A percentile compares a stretch with the other conserved stretches of the same genome.
These are phyloP conservation scores for Lomentospora prolificans DNA, from an alignment of 2,329 filamentous ascomycete species.

Conservation along the genomic window DNA sequence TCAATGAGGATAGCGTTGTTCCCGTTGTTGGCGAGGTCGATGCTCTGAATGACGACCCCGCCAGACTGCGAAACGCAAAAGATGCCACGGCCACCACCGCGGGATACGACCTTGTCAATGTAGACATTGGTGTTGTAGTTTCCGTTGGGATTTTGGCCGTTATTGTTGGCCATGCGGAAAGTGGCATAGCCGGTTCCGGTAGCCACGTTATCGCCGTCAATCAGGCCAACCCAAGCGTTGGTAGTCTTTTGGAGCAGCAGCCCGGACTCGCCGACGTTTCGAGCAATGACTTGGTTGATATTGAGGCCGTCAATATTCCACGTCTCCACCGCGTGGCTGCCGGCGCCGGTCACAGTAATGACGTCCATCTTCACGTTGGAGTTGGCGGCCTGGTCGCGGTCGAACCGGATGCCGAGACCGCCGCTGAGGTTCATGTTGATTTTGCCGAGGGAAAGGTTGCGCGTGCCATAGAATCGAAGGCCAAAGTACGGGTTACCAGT, in stretches of 20 bases:
- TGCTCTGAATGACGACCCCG: slow-evolving; percentile 35
- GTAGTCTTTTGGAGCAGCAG: slow-evolving; percentile 43
- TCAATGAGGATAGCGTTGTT: slow-evolving; percentile 49
- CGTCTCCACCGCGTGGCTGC: slow-evolving; percentile 47
- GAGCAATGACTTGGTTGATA: slow-evolving; percentile 41
- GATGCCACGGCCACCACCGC: slow-evolving; percentile 45
- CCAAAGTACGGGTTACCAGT: slow-evolving; percentile 49
- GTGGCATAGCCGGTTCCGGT: slow-evolving; percentile 44
- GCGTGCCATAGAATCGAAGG: slow-evolving; percentile 42
- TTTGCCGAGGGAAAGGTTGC: slow-evolving; percentile 35
- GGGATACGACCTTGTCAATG: slow-evolving; percentile 42
- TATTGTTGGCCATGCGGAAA: slow-evolving; percentile 46
- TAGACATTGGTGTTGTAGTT: slow-evolving; percentile 42
- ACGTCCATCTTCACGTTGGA: slow-evolving; percentile 42
- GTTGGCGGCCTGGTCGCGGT: slow-evolving; percentile 42
- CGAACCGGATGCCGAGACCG: slow-evolving; percentile 47
- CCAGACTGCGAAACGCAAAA: slow-evolving; percentile 49
- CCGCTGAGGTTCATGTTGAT: slow-evolving; percentile 45
- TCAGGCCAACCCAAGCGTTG: slow-evolving; percentile 41
- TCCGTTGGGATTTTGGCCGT: slow-evolving; percentile 37
- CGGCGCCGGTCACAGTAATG: slow-evolving; percentile 40
- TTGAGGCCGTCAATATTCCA: slow-evolving; percentile 48
- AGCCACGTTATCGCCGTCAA: slow-evolving; percentile 46
- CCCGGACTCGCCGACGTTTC: slow-evolving; percentile 44
- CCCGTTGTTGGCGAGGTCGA: slow-evolving; percentile 42